These are phyloP conservation scores for Microbotryum intermedium DNA, from an alignment of 1,284 basidiomycete species.

Conservation along the genomic window DNA sequence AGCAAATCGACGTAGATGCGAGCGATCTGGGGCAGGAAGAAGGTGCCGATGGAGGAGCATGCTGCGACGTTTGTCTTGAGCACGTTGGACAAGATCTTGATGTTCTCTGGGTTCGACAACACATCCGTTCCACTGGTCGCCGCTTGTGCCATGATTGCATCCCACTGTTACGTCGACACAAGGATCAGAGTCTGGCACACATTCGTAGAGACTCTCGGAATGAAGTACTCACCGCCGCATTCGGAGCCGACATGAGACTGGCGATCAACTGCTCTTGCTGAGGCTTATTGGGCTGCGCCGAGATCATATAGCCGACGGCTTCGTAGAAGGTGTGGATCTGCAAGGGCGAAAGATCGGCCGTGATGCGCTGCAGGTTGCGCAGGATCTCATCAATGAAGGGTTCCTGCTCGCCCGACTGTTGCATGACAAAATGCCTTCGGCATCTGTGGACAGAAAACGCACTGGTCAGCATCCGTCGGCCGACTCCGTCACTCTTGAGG, in stretches of 20 bases:
- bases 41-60: conserved; percentile 91
- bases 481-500: too few species aligned
- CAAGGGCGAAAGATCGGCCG: conserved; percentile 86
- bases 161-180: conserved; percentile 61
- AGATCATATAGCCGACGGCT: conserved; percentile 98
- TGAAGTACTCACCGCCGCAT: conserved; percentile 54
- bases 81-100: conserved; percentile 95
- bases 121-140: conserved; percentile 80
- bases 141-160: conserved; percentile 93
- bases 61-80: conserved; percentile 98
- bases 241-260: conserved; percentile 95
- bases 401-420: conserved; percentile 92
- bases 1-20: conserved; percentile 98
- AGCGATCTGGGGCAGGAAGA: conserved; percentile 93
- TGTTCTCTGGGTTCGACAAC: conserved; percentile 80
- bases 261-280: conserved; percentile 91
- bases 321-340: conserved; percentile 98
- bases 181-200: not conserved
- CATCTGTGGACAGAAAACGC: conserved; percentile 44
- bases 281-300: conserved; percentile 94
- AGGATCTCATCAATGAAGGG: conserved; percentile 98
- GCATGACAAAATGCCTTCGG: conserved; percentile 95
- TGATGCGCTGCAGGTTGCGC: conserved; percentile 83
- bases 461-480: not conserved
- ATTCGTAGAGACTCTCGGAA: not conserved